Conservation (phyloP, 192 early-diverging fungal genomes). For the Coemansia aciculifera region DNA sequence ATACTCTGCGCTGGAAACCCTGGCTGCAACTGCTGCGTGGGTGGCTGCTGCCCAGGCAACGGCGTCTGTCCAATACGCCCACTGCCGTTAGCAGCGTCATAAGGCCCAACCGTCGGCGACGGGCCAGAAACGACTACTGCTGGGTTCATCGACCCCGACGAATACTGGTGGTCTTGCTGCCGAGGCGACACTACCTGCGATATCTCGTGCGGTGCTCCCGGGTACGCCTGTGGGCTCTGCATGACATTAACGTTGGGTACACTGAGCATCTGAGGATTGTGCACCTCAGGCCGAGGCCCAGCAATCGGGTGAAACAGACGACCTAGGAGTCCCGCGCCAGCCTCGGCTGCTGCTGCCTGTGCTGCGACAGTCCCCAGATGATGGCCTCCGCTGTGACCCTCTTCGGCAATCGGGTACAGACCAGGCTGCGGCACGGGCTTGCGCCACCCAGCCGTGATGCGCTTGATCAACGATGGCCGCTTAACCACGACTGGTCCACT, state of each 20-base stretch:
- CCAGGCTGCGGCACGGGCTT: slow-evolving; percentile 17
- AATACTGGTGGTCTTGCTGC: slow-evolving; percentile 17
- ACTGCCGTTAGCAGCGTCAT: slow-evolving; percentile 1
- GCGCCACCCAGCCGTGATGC: slow-evolving; percentile 49
- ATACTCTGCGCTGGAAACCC: slow-evolving; percentile 6
- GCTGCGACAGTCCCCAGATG: neutral
- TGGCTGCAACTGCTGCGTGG: neutral
- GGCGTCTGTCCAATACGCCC: slow-evolving; percentile 25
- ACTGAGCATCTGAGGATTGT: slow-evolving; percentile 2
- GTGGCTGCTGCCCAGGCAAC: slow-evolving; percentile 32
- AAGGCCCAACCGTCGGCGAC: neutral
- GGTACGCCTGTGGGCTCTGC: slow-evolving; percentile 24
- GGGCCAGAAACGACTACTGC: neutral
- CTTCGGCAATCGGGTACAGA: slow-evolving; percentile 32
- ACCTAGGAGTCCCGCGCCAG: slow-evolving; percentile 18
- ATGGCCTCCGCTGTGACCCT: neutral
- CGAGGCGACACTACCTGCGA: slow-evolving; percentile 3
- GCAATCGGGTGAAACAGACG: slow-evolving; percentile 22
- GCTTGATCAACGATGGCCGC: slow-evolving; percentile 48
- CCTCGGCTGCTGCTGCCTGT: slow-evolving; percentile 15
- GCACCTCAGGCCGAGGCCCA: neutral
- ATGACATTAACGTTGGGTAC: slow-evolving; percentile 24
- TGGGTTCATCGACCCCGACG: slow-evolving; percentile 9
- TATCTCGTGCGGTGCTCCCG: slow-evolving; percentile 5
- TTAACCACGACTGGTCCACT: neutral